phyloP scores from a whole-genome alignment of 2,329 filamentous ascomycete species.

The Pyricularia sp. region DNA sequence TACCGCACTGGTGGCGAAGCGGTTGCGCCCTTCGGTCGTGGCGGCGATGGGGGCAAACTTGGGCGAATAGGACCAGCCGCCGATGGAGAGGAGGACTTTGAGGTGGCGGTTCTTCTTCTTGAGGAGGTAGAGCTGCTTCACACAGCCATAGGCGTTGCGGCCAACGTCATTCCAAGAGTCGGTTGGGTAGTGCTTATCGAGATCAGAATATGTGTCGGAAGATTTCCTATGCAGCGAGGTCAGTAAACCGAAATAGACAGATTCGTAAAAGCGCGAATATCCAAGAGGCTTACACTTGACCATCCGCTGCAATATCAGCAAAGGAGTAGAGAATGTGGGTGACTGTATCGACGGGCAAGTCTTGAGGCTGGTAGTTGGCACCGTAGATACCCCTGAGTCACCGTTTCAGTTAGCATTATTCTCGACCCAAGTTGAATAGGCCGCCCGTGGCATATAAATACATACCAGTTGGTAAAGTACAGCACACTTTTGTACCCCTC shows the following conservation, averaged over 20 bases:
- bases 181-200: slow-evolving; percentile 56
- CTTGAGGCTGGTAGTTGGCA: slow-evolving; percentile 50
- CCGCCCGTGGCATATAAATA: background rate
- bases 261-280: background rate
- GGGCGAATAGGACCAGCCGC: slow-evolving; percentile 68
- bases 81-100: slow-evolving; percentile 73
- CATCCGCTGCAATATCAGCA: slow-evolving; percentile 33
- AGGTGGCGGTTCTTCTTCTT: slow-evolving; percentile 70
- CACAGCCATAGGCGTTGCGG: slow-evolving; percentile 64
- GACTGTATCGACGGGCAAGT: slow-evolving; percentile 57
- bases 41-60: slow-evolving; percentile 58
- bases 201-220: slow-evolving; percentile 53
- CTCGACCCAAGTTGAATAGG: background rate
- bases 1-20: slow-evolving; percentile 61
- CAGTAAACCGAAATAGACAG: background rate
- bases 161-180: slow-evolving; percentile 52
- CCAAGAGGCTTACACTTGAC: slow-evolving; percentile 30
- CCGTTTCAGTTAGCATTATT: background rate
- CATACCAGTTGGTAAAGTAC: slow-evolving; percentile 47
- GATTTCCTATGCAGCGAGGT: slow-evolving; percentile 27
- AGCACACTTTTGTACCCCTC: slow-evolving; percentile 14
- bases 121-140: slow-evolving; percentile 67
- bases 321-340: slow-evolving; percentile 65
- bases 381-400: slow-evolving; percentile 27
- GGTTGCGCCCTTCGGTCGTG: slow-evolving; percentile 48